These are phyloP conservation scores for Populus trichocarpa DNA, from an alignment of 441 rosid genomes.

Conservation along the genomic window DNA sequence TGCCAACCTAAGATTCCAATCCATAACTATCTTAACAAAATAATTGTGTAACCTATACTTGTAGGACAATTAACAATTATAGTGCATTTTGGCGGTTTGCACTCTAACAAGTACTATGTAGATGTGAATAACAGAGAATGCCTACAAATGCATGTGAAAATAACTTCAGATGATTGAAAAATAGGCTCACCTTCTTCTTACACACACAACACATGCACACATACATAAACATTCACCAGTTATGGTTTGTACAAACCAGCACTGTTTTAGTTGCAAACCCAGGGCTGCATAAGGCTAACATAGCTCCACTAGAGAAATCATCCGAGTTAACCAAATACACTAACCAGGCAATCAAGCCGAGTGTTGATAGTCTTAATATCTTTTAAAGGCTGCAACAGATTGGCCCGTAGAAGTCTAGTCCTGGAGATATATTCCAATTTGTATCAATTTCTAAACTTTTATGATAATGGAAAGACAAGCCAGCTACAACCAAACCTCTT, in stretches of 20 bases:
- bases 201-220: neutral
- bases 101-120: neutral
- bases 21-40: neutral
- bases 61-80: neutral
- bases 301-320: constrained; percentile 23
- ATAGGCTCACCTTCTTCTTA: neutral
- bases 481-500: neutral
- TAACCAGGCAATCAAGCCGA: constrained; percentile 96
- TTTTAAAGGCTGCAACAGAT: constrained; percentile 96
- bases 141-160: neutral
- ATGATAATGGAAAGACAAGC: neutral
- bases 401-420: constrained; percentile 98
- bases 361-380: constrained; percentile 91
- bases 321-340: constrained; percentile 31
- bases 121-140: neutral
- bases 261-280: neutral
- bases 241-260: neutral
- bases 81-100: neutral
- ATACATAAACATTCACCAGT: neutral
- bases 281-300: neutral
- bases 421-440: constrained; percentile 47
- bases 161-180: constrained; percentile 8
- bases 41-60: neutral
- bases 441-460: constrained; percentile 20
- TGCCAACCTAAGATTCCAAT: neutral